Percentiles rank a stretch among this genome's conserved stretches.
These are phyloP conservation scores for Lactarius evosmus DNA, from an alignment of 768 basidiomycete species.

Conservation along the genomic window DNA sequence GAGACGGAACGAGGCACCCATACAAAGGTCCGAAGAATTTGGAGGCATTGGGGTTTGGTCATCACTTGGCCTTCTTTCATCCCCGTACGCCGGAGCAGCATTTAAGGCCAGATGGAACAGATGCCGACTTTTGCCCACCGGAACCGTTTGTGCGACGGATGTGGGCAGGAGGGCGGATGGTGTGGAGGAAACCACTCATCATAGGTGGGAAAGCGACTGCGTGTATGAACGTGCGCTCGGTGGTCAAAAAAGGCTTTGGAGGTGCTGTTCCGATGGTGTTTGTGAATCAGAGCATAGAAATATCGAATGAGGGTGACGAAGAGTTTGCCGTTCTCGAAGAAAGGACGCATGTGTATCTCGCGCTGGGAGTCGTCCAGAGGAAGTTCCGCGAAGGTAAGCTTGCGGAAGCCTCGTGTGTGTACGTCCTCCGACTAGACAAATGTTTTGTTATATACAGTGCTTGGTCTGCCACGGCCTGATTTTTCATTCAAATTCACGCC, in stretches of 20 bases:
- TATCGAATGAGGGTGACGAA: slow-evolving; percentile 43
- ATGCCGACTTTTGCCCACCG: slow-evolving; percentile 67
- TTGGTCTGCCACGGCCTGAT: slow-evolving; percentile 48
- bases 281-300: slow-evolving; percentile 60
- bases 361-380: slow-evolving; percentile 35
- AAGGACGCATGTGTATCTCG: slow-evolving; percentile 65
- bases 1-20: slow-evolving; percentile 49
- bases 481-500: slow-evolving; percentile 69
- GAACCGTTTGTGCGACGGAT: slow-evolving; percentile 72
- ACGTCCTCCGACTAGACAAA: neutral
- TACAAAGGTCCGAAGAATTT: slow-evolving; percentile 43
- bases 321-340: slow-evolving; percentile 57
- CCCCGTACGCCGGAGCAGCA: slow-evolving; percentile 53
- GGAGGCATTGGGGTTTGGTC: slow-evolving; percentile 53
- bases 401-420: neutral
- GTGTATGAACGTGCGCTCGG: slow-evolving; percentile 45
- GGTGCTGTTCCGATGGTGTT: slow-evolving; percentile 68
- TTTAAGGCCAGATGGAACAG: slow-evolving; percentile 68
- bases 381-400: slow-evolving; percentile 44
- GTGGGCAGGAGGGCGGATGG: slow-evolving; percentile 75
- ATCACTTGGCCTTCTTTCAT: slow-evolving; percentile 75
- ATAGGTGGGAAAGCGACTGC: slow-evolving; percentile 54
- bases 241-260: slow-evolving; percentile 66
- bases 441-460: slow-evolving; percentile 38
- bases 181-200: slow-evolving; percentile 55